Conservation (phyloP, 2,329 filamentous ascomycete species). For the Aspergillus pseudonomiae region DNA sequence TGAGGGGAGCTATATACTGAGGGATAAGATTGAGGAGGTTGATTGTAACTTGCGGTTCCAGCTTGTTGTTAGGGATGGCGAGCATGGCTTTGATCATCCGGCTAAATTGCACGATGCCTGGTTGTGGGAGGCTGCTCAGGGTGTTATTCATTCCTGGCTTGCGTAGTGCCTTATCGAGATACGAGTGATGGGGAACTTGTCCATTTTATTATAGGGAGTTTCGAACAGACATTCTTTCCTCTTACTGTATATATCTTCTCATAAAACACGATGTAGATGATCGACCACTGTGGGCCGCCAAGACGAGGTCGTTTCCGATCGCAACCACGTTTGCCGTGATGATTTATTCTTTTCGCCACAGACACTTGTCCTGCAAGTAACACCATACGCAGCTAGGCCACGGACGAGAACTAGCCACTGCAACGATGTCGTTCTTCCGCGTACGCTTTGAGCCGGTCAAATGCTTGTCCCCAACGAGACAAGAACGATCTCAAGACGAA, state of each 20-base stretch:
- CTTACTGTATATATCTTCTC: too few relatives aligned
- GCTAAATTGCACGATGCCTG: neutral
- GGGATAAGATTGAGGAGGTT: neutral
- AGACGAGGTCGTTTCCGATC: too few relatives aligned
- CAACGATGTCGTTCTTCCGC: neutral
- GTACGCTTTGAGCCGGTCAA: neutral
- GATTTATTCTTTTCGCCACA: neutral
- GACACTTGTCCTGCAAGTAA: neutral
- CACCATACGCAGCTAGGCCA: neutral
- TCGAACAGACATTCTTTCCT: neutral
- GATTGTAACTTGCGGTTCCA: neutral
- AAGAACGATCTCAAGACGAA: neutral
- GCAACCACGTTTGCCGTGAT: too few relatives aligned
- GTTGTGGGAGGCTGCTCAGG: neutral
- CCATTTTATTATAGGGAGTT: neutral
- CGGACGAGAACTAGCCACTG: neutral
- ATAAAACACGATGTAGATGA: too few relatives aligned
- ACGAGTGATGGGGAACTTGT: too few relatives aligned
- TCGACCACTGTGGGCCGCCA: too few relatives aligned
- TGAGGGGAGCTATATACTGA: neutral
- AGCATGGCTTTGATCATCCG: neutral
- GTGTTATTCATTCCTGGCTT: neutral
- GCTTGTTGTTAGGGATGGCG: neutral
- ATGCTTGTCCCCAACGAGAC: neutral
- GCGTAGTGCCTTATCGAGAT: neutral